Evolutionary conservation across 164 flowering plant genomes (phyloP), one percentile per base, ranked within the genome.

Genomic region (Malania oleifera): DNA sequence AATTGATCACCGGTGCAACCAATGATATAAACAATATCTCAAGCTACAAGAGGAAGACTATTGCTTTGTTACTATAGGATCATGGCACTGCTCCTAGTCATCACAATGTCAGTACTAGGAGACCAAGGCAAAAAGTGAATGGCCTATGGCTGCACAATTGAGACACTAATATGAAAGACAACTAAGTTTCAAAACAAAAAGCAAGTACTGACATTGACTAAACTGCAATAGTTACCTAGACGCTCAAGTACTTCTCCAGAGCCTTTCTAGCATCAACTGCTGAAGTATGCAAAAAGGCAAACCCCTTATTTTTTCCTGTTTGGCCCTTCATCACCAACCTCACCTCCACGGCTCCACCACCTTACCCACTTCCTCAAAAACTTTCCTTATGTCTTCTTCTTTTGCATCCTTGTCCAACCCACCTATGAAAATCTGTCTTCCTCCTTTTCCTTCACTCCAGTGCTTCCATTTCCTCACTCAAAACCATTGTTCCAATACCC

Each of bases 301-400:
- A 43, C 5, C 46, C 46, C 20, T 43, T 43, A 18, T 43, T 43
- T 43, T 43, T 17, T 8, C 46, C 46, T 1, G 46, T 43, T 43
- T 43, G 19, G 2, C 46, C 46, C 5, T 43, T 43, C 46, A 43
- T 43, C 20, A 43, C 22, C 46, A 43, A n/a, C 46, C 46, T 43
- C 46, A 43, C 46, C 46, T 43, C 46, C 20, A 43, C 46, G n/a
- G n/a, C n/a, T n/a, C n/a, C n/a, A n/a, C n/a, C n/a, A 43, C 46
- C 19, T 43, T 18, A n/a, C 46, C 46, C 17, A n/a, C 46, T 43
- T 43, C 46, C 46, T 43, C 46, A 43, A 43, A 43, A 1, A 43
- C 46, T 18, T 43, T 43, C n/a, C 46, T 43, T 2, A 43, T 43
- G n/a, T 43, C 46, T 17, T 17, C 46, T 20, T 43, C 46, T 43